Conservation (phyloP, 352 stramenopile genomes). For the Phytophthora ohioensis region DNA sequence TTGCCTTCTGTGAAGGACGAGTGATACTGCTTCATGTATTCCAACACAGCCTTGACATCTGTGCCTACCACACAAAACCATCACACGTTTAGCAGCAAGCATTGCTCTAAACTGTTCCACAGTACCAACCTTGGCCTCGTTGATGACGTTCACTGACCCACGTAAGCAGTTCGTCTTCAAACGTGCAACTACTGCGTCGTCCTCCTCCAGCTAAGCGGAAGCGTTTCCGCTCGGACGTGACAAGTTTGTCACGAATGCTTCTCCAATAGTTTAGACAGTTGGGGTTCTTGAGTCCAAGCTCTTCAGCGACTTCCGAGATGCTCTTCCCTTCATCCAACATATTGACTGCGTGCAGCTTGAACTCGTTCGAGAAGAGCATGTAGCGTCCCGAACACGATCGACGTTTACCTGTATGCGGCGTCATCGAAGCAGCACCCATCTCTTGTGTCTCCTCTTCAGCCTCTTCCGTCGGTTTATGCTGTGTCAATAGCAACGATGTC, state of each 20-base stretch:
- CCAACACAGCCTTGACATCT: conserved; percentile 71
- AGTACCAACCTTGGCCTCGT: conserved; percentile 52
- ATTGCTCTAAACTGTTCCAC: not conserved
- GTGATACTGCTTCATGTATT: conserved; percentile 74
- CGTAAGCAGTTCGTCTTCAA: conserved; percentile 77
- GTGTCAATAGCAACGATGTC: conserved; percentile 18
- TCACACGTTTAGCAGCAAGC: not conserved
- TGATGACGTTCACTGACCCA: conserved; percentile 80
- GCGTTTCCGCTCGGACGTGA: conserved; percentile 74
- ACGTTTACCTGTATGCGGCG: conserved; percentile 52
- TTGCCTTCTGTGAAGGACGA: conserved; percentile 79
- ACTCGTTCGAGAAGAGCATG: conserved; percentile 81
- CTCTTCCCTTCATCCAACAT: conserved; percentile 77
- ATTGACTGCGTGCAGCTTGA: conserved; percentile 78
- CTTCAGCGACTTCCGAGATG: conserved; percentile 61
- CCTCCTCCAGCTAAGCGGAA: conserved; percentile 75
- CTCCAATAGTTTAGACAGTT: conserved; percentile 82
- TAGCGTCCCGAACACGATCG: conserved; percentile 61
- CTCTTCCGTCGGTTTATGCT: conserved; percentile 9
- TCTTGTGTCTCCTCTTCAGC: conserved; percentile 7
- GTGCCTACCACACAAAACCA: conserved; percentile 42
- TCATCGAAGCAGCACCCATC: not conserved
- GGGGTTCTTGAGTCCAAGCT: conserved; percentile 74
- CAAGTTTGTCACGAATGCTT: conserved; percentile 81
- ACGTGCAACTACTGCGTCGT: conserved; percentile 71